Conservation (phyloP, 2,329 filamentous ascomycete genomes). For the Venturia effusa region DNA sequence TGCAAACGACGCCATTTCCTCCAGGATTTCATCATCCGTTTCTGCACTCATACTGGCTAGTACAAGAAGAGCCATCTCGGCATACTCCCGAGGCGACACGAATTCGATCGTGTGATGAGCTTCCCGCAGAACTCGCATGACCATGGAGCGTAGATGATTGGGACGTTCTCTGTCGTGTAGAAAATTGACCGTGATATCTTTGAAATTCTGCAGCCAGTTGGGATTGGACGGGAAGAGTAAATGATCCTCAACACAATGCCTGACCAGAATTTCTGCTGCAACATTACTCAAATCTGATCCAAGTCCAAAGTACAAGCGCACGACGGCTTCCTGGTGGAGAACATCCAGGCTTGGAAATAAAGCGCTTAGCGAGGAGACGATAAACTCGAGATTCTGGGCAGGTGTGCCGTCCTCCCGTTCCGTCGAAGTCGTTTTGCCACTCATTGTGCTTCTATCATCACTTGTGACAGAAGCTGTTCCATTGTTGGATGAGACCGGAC, state of each 20-base stretch:
- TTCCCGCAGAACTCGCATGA: conserved; percentile 47
- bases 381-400: not conserved
- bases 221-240: conserved; percentile 62
- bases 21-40: conserved; percentile 52
- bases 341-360: conserved; percentile 35
- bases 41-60: conserved; percentile 52
- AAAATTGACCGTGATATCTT: conserved; percentile 50
- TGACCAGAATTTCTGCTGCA: conserved; percentile 52
- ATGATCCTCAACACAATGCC: conserved; percentile 57
- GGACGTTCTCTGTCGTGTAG: conserved; percentile 52
- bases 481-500: not conserved
- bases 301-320: conserved; percentile 55
- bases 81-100: conserved; percentile 47
- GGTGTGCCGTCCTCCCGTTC: not conserved
- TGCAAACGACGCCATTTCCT: conserved; percentile 54
- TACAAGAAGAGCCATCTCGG: conserved; percentile 49
- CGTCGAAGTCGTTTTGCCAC: not conserved
- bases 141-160: conserved; percentile 50
- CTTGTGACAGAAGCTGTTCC: not conserved
- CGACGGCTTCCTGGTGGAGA: conserved; percentile 53
- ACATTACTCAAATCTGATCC: conserved; percentile 53
- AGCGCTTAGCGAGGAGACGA: not conserved
- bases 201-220: conserved; percentile 55
- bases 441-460: not conserved
- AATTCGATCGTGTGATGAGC: conserved; percentile 41